Conservation (phyloP, 2,329 filamentous ascomycete species). For the Dichotomopilus funicola region DNA sequence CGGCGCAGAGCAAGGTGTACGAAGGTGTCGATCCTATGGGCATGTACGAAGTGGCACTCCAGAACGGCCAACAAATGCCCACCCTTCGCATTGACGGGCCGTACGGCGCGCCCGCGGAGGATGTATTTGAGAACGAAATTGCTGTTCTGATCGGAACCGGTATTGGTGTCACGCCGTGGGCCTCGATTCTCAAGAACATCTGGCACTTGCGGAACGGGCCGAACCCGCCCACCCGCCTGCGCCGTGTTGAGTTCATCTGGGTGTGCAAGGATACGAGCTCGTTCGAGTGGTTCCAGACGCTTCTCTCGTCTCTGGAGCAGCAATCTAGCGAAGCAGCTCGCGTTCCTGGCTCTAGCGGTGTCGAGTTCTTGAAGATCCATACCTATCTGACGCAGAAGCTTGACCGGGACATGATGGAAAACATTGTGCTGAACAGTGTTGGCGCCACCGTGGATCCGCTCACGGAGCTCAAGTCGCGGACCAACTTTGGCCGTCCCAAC, state of each 20-base stretch:
- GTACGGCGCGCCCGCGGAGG: conserved; percentile 93
- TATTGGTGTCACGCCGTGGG: conserved; percentile 84
- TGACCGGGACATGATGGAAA: conserved; percentile 86
- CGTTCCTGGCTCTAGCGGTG: conserved; percentile 58
- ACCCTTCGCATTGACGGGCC: conserved; percentile 84
- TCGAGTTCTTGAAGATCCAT: conserved; percentile 94
- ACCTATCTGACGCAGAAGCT: conserved; percentile 94
- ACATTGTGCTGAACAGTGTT: conserved; percentile 94
- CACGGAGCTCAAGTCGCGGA: conserved; percentile 82
- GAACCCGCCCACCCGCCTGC: conserved; percentile 81
- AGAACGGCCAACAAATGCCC: conserved; percentile 91
- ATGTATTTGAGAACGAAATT: conserved; percentile 91
- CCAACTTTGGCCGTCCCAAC: conserved; percentile 92
- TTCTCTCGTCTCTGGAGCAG: conserved; percentile 82
- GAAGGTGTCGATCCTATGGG: conserved; percentile 86
- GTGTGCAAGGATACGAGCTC: conserved; percentile 92
- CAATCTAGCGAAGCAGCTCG: conserved; percentile 69
- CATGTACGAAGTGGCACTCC: conserved; percentile 95
- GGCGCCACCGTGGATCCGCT: conserved; percentile 82
- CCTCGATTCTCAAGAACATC: conserved; percentile 89
- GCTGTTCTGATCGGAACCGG: conserved; percentile 79
- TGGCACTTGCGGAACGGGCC: conserved; percentile 90
- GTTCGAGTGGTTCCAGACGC: conserved; percentile 98
- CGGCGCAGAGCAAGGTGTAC: conserved; percentile 81
- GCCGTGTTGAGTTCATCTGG: conserved; percentile 98